These are phyloP conservation scores for Astragalus membranaceus DNA, from an alignment of 306 rosid genomes.

Conservation along the genomic window DNA sequence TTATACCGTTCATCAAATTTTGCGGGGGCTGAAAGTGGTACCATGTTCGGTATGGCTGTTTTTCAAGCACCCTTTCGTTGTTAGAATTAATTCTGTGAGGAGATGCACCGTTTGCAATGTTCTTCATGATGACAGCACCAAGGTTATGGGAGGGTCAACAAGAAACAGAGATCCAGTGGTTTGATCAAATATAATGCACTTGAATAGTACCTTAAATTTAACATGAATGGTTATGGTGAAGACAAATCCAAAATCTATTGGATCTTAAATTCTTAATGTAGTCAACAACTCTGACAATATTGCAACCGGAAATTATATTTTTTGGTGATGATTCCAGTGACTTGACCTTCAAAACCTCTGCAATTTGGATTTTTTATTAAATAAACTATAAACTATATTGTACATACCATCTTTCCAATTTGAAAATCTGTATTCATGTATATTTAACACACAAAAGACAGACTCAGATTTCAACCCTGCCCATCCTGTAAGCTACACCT, in stretches of 20 bases:
- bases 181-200: neutral
- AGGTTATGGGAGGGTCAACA: neutral
- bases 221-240: neutral
- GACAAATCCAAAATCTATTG: neutral
- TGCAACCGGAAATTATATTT: neutral
- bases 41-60: conserved; percentile 29
- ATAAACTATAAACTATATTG: neutral
- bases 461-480: neutral
- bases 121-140: neutral
- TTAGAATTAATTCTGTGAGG: neutral
- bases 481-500: neutral
- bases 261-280: neutral
- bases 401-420: neutral
- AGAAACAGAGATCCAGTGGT: neutral
- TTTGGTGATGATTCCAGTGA: neutral
- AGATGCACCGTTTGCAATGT: neutral
- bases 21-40: too few relatives aligned
- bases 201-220: too few relatives aligned
- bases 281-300: neutral
- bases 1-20: conserved; percentile 35
- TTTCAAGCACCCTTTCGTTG: neutral
- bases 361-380: neutral
- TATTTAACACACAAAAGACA: neutral
- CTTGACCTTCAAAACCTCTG: neutral
- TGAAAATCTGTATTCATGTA: neutral